phyloP scores from a whole-genome alignment of 2,329 filamentous ascomycete genomes.

The Fusarium torulosum region DNA sequence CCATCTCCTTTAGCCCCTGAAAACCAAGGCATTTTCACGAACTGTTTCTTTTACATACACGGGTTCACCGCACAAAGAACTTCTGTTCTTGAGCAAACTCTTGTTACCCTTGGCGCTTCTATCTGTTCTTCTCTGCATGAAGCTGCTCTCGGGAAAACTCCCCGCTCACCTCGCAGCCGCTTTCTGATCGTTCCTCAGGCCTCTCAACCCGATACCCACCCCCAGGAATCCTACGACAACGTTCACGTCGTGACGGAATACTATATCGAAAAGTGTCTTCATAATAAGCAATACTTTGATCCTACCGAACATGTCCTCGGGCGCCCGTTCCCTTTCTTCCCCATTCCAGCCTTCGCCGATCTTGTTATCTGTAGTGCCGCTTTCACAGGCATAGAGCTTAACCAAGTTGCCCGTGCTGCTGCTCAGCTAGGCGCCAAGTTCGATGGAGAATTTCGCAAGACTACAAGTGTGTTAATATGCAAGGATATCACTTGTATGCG shows the following conservation, averaged over 20 bases:
- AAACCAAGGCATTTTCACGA: conserved; percentile 62
- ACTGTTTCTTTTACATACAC: conserved; percentile 69
- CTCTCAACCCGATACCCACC: conserved; percentile 61
- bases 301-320: conserved; percentile 79
- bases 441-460: conserved; percentile 78
- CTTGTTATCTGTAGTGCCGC: conserved; percentile 83
- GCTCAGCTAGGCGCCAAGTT: conserved; percentile 83
- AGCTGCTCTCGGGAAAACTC: conserved; percentile 49
- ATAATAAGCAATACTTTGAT: conserved; percentile 77
- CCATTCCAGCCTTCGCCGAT: conserved; percentile 75
- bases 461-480: conserved; percentile 83
- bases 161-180: conserved; percentile 53
- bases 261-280: conserved; percentile 91
- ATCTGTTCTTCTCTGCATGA: conserved; percentile 60
- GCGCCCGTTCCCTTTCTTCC: conserved; percentile 79
- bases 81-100: conserved; percentile 61
- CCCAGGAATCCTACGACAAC: conserved; percentile 52
- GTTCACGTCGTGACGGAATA: conserved; percentile 81
- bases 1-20: conserved; percentile 27
- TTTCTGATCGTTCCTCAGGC: conserved; percentile 69
- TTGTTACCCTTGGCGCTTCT: conserved; percentile 62
- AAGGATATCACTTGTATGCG: conserved; percentile 68
- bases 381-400: conserved; percentile 85
- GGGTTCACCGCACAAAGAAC: conserved; percentile 69
- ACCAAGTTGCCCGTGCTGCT: conserved; percentile 84